phyloP scores from a whole-genome alignment of 116 monocot species.

The Papilionanthe hybrid region DNA sequence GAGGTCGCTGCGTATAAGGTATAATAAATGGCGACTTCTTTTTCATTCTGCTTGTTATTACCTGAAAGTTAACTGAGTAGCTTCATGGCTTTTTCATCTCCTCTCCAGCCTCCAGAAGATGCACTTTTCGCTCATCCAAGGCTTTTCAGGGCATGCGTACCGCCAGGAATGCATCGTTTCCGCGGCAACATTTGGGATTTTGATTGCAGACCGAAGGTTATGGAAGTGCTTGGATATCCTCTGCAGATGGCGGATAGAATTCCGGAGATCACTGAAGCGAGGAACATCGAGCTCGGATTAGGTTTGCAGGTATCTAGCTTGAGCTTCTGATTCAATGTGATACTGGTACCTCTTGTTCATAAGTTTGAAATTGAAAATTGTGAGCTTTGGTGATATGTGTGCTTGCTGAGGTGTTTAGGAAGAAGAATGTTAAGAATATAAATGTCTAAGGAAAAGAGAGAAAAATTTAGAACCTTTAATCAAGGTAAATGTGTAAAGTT shows the following conservation, averaged over 20 bases:
- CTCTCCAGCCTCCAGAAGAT: slow-evolving; percentile 82
- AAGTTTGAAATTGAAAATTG: background rate
- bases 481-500: background rate
- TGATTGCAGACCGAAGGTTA: slow-evolving; percentile 73
- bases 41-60: background rate
- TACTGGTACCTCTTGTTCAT: background rate
- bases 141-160: slow-evolving; percentile 93
- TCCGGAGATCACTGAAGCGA: slow-evolving; percentile 88
- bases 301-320: slow-evolving; percentile 71
- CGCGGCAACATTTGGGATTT: slow-evolving; percentile 94
- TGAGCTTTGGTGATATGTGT: background rate
- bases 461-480: background rate
- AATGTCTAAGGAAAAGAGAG: background rate
- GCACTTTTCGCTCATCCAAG: slow-evolving; percentile 91
- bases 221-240: slow-evolving; percentile 75
- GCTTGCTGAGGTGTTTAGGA: background rate
- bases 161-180: slow-evolving; percentile 99
- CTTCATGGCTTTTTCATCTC: background rate
- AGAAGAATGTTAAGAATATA: background rate
- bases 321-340: background rate
- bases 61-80: background rate
- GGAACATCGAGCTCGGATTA: slow-evolving; percentile 94
- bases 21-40: slow-evolving; percentile 13
- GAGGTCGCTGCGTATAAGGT: slow-evolving; percentile 83
- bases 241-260: slow-evolving; percentile 69